Conservation (phyloP, 257 asterid species). For the Rhazya stricta region DNA sequence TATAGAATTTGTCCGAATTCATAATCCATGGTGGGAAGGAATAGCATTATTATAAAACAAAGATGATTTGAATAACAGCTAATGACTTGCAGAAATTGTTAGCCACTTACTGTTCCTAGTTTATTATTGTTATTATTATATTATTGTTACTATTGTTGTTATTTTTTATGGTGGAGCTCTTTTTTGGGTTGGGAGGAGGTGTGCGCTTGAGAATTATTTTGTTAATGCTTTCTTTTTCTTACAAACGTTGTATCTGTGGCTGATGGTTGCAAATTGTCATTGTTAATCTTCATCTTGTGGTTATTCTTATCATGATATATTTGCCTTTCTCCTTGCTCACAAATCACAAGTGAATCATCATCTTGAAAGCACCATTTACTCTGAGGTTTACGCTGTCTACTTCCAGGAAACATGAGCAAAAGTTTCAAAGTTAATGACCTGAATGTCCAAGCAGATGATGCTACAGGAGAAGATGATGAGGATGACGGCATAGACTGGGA, state of each 20-base stretch:
- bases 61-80: no score
- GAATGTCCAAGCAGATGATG: slow-evolving; percentile 66
- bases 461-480: slow-evolving; percentile 42
- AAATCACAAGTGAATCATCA: background rate
- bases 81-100: no score
- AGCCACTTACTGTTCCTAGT: no score
- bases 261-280: background rate
- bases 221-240: background rate
- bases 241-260: background rate
- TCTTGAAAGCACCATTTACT: background rate
- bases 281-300: background rate
- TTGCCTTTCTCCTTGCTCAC: background rate
- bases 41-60: background rate
- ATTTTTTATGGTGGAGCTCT: background rate
- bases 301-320: background rate
- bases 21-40: background rate
- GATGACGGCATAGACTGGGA: slow-evolving; percentile 78
- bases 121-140: background rate
- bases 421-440: slow-evolving; percentile 56
- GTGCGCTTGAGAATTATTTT: no score
- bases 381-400: background rate
- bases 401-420: slow-evolving; percentile 39
- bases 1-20: background rate
- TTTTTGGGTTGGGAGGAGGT: background rate
- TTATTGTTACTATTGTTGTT: no score